Evolutionary conservation across 2,329 filamentous ascomycete species (phyloP).

Genomic region (Drechslerella coelobrocha): DNA sequence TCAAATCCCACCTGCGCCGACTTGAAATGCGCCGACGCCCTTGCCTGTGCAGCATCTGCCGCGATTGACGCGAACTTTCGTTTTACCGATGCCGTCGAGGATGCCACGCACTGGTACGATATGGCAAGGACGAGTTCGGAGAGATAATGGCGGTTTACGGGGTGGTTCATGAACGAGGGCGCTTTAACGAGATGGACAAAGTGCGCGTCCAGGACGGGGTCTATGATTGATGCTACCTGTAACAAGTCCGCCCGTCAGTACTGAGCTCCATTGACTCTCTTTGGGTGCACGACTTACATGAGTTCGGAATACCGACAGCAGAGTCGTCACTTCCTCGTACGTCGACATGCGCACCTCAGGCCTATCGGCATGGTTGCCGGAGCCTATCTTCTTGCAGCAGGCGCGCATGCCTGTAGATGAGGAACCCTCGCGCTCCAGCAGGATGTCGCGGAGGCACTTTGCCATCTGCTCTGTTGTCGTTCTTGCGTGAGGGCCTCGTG

Average conservation of each 20-base stretch:
- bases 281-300: constrained; percentile 18
- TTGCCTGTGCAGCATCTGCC: constrained; percentile 8
- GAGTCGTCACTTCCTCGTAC: constrained; percentile 27
- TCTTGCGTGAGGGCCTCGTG: constrained; percentile 35
- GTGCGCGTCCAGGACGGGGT: constrained; percentile 34
- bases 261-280: neutral
- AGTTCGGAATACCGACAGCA: constrained; percentile 30
- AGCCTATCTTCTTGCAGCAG: constrained; percentile 33
- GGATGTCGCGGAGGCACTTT: constrained; percentile 27
- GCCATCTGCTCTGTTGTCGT: constrained; percentile 45
- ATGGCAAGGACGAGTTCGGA: constrained; percentile 41
- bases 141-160: constrained; percentile 25
- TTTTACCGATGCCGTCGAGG: constrained; percentile 28
- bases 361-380: constrained; percentile 21
- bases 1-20: constrained; percentile 38
- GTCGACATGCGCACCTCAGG: constrained; percentile 32
- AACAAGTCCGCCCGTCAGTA: neutral
- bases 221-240: constrained; percentile 31
- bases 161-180: constrained; percentile 37
- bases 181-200: constrained; percentile 40
- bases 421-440: constrained; percentile 26
- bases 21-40: constrained; percentile 36
- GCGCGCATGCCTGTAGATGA: constrained; percentile 2
- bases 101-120: constrained; percentile 29
- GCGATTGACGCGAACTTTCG: constrained; percentile 36